These are phyloP conservation scores for Lachnellula arida DNA, from an alignment of 2,329 filamentous ascomycete species.

Conservation along the genomic window DNA sequence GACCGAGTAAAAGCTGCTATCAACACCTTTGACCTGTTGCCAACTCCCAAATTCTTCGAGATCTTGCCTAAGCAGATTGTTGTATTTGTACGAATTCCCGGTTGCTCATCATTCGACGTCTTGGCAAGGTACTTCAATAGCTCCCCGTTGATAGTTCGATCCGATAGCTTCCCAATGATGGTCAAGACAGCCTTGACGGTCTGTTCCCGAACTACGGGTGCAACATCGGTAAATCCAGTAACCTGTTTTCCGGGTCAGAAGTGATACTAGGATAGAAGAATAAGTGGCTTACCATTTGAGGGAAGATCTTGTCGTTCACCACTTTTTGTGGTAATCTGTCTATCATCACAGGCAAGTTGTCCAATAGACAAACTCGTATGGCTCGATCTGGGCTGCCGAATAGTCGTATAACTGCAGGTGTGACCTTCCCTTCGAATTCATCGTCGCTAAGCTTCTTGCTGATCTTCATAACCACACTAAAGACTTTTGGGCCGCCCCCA, in stretches of 20 bases:
- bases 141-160: constrained; percentile 90
- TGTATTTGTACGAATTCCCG: constrained; percentile 94
- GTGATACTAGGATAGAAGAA: background rate
- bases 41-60: constrained; percentile 75
- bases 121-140: constrained; percentile 86
- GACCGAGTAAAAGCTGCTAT: constrained; percentile 89
- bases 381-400: constrained; percentile 91
- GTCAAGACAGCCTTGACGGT: constrained; percentile 91
- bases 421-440: constrained; percentile 81
- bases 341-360: constrained; percentile 86
- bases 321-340: constrained; percentile 81
- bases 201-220: constrained; percentile 89
- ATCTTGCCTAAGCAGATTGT: constrained; percentile 98
- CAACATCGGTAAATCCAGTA: constrained; percentile 90
- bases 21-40: constrained; percentile 82
- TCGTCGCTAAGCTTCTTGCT: constrained; percentile 80
- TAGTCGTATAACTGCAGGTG: constrained; percentile 78
- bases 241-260: constrained; percentile 46
- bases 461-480: constrained; percentile 86
- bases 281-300: constrained; percentile 65
- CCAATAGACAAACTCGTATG: constrained; percentile 83
- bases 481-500: constrained; percentile 87
- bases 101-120: constrained; percentile 95
- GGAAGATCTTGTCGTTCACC: constrained; percentile 96
- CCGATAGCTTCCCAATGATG: constrained; percentile 83